Evolutionary conservation across 2,329 filamentous ascomycete species (phyloP).

Genomic region (Xylariaceae sp.): DNA sequence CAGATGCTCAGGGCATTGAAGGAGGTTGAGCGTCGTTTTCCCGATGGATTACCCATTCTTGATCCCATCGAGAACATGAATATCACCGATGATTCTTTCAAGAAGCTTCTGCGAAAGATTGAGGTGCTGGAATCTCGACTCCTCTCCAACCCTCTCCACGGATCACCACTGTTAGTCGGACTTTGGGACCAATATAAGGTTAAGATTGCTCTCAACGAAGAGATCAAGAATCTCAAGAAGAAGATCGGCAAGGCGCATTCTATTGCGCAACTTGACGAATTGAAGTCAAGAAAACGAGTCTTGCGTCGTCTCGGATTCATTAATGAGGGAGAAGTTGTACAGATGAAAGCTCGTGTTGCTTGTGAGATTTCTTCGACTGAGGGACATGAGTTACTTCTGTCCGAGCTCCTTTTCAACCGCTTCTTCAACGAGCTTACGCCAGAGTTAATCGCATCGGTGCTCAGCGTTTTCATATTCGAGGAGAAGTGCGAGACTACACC

Average conservation of each 20-base stretch:
- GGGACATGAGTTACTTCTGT: constrained; percentile 89
- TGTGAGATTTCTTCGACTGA: constrained; percentile 92
- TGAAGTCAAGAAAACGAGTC: constrained; percentile 94
- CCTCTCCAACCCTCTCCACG: constrained; percentile 84
- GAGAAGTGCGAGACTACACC: constrained; percentile 81
- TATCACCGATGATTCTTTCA: constrained; percentile 89
- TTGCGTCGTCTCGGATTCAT: constrained; percentile 92
- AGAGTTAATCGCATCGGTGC: constrained; percentile 77
- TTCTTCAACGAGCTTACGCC: constrained; percentile 96
- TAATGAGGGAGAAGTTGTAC: constrained; percentile 90
- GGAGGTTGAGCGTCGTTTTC: constrained; percentile 83
- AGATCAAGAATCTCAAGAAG: constrained; percentile 87
- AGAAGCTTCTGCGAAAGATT: constrained; percentile 90
- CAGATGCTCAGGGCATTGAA: constrained; percentile 63
- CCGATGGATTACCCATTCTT: constrained; percentile 82
- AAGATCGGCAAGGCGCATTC: constrained; percentile 79
- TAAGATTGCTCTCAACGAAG: constrained; percentile 71
- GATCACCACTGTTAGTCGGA: constrained; percentile 76
- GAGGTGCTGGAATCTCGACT: constrained; percentile 91
- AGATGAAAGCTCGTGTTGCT: constrained; percentile 93
- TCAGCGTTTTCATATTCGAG: constrained; percentile 96
- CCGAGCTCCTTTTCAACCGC: constrained; percentile 89
- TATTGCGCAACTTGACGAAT: constrained; percentile 89
- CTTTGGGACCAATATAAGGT: constrained; percentile 82
- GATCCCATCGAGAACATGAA: constrained; percentile 97